These are phyloP conservation scores for Fraxinus dipetala DNA, from an alignment of 305 asterid species.

Conservation along the genomic window DNA sequence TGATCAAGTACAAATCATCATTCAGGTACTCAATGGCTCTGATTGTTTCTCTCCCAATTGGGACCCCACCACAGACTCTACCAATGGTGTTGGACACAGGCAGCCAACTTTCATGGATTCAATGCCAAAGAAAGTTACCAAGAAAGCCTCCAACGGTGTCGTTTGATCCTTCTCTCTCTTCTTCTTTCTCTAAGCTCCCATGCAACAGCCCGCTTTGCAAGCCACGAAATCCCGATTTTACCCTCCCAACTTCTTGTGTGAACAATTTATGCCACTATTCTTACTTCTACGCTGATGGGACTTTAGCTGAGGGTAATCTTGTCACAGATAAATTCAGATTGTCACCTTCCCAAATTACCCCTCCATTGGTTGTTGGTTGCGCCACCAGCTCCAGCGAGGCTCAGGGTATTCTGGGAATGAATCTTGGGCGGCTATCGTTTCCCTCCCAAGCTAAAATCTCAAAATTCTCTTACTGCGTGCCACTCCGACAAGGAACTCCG, in stretches of 20 bases:
- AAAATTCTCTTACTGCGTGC: slow-evolving; percentile 82
- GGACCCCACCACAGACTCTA: slow-evolving; percentile 88
- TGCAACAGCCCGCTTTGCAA: slow-evolving; percentile 72
- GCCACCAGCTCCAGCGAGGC: slow-evolving; percentile 51
- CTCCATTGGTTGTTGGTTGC: slow-evolving; percentile 82
- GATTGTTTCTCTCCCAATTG: slow-evolving; percentile 75
- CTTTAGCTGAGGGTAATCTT: slow-evolving; percentile 87
- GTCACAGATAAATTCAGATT: slow-evolving; percentile 62
- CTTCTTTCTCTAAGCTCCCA: slow-evolving; percentile 68
- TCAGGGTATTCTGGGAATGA: slow-evolving; percentile 93
- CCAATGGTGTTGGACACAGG: slow-evolving; percentile 91
- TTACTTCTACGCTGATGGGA: slow-evolving; percentile 84
- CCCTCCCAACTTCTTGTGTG: slow-evolving; percentile 80
- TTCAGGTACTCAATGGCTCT: slow-evolving; percentile 78
- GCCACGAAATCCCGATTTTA: slow-evolving; percentile 65
- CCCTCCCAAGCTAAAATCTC: slow-evolving; percentile 63
- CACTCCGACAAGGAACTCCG: slow-evolving; percentile 34
- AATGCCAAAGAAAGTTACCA: slow-evolving; percentile 56
- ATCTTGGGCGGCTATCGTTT: slow-evolving; percentile 70
- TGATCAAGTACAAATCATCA: slow-evolving; percentile 44
- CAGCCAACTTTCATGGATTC: slow-evolving; percentile 96
- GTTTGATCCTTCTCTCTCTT: slow-evolving; percentile 76
- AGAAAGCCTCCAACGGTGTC: slow-evolving; percentile 32
- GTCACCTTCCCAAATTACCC: slow-evolving; percentile 55
- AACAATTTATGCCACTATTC: slow-evolving; percentile 73